Percentiles rank a stretch among this genome's conserved stretches.
phyloP scores from a whole-genome alignment of 176 grass and related monocot genomes.

The Carex kokanica region DNA sequence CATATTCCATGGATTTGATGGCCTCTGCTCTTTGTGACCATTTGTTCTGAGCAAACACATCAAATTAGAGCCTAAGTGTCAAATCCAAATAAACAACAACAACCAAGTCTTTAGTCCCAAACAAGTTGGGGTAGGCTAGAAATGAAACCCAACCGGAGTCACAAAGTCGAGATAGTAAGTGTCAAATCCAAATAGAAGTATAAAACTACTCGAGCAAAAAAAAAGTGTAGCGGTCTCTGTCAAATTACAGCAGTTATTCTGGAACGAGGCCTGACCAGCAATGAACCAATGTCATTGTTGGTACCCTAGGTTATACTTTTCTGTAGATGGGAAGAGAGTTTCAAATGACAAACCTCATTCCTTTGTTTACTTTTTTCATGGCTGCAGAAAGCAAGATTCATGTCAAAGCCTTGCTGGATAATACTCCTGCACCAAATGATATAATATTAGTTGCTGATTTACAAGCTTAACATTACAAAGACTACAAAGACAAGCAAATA shows the following conservation, averaged over 20 bases:
- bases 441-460: constrained; percentile 9
- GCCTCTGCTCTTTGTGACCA: neutral
- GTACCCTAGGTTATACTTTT: neutral
- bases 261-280: neutral
- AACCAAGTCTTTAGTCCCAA: too few species aligned
- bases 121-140: too few species aligned
- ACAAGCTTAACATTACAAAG: neutral
- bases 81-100: too few species aligned
- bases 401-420: constrained; percentile 90
- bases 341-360: constrained; percentile 55
- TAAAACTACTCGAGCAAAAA: neutral
- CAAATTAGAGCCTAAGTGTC: neutral
- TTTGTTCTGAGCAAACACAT: neutral
- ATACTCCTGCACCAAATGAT: constrained; percentile 59
- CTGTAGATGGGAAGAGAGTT: neutral
- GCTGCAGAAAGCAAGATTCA: constrained; percentile 76
- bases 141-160: too few species aligned
- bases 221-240: neutral
- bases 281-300: neutral
- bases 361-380: constrained; percentile 86
- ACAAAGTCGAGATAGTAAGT: too few species aligned
- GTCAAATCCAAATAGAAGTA: neutral
- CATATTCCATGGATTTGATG: neutral
- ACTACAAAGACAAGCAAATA: neutral
- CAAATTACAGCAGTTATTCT: neutral